Conservation (phyloP, 2,329 filamentous ascomycete species). For the Neoarthrinium moseri region DNA sequence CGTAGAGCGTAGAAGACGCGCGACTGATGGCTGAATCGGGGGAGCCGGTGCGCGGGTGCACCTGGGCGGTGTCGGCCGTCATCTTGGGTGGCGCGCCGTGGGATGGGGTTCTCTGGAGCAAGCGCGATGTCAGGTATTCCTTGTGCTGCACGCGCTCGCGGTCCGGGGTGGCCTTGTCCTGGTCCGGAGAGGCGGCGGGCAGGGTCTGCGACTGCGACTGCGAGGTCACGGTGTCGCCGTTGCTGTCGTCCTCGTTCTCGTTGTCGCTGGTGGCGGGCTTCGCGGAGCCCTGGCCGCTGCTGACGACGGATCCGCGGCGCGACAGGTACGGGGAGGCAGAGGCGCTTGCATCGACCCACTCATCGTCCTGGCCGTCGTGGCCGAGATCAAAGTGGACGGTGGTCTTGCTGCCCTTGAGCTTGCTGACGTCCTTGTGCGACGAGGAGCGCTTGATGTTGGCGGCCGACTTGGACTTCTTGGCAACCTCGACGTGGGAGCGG, state of each 20-base stretch:
- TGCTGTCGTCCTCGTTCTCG: conserved; percentile 33
- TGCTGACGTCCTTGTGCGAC: conserved; percentile 48
- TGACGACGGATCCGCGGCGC: conserved; percentile 47
- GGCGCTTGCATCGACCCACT: conserved; percentile 65
- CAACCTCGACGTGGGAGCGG: conserved; percentile 56
- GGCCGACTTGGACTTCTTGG: conserved; percentile 49
- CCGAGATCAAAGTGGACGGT: conserved; percentile 66
- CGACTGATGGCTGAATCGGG: conserved; percentile 35
- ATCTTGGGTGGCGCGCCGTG: conserved; percentile 63
- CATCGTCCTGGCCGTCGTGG: conserved; percentile 44
- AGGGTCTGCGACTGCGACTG: conserved; percentile 13
- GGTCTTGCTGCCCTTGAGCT: conserved; percentile 41
- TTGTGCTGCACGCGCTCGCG: conserved; percentile 52
- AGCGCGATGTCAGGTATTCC: conserved; percentile 64
- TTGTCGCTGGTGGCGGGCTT: conserved; percentile 25
- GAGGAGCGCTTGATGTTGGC: conserved; percentile 52
- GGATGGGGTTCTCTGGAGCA: conserved; percentile 64
- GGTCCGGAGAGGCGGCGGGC: conserved; percentile 18
- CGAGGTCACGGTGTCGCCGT: conserved; percentile 19
- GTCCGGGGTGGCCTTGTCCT: conserved; percentile 28
- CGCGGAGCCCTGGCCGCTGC: conserved; percentile 47
- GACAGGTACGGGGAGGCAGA: conserved; percentile 61
- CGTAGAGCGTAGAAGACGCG: conserved; percentile 36
- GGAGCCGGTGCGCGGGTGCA: conserved; percentile 33
- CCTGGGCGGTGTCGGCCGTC: conserved; percentile 58